These are phyloP conservation scores for Durotheca rogersii DNA, from an alignment of 495 filamentous ascomycete species.

Conservation along the genomic window DNA sequence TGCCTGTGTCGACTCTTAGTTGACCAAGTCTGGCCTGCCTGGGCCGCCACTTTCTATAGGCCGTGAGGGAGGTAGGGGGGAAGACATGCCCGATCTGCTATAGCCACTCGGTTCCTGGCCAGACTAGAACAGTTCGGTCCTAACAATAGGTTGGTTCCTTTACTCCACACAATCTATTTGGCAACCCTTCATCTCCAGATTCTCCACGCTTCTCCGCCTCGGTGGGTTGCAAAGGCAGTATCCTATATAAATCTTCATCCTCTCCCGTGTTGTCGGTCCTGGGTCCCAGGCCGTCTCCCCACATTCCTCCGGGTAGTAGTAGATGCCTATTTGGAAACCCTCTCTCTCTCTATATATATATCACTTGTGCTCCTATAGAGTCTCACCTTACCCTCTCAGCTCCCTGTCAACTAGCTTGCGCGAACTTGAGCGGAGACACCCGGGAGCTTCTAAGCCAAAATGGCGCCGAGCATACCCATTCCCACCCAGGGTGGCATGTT, in stretches of 20 bases:
- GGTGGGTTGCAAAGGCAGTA: constrained; percentile 33
- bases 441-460: constrained; percentile 29
- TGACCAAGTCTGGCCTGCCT: constrained; percentile 26
- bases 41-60: constrained; percentile 30
- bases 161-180: constrained; percentile 37
- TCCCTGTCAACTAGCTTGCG: constrained; percentile 5
- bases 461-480: constrained; percentile 51
- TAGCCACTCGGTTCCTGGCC: constrained; percentile 36
- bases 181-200: constrained; percentile 35
- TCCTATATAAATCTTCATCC: constrained; percentile 38
- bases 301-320: constrained; percentile 29
- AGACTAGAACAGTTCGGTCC: constrained; percentile 23
- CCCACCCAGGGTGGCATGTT: constrained; percentile 56
- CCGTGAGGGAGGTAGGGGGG: constrained; percentile 28
- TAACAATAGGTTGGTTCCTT: constrained; percentile 29
- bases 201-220: constrained; percentile 36
- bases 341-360: too few species aligned
- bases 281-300: constrained; percentile 30
- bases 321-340: constrained; percentile 26
- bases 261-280: constrained; percentile 32
- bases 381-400: constrained; percentile 13
- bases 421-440: constrained; percentile 12
- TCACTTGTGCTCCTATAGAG: constrained; percentile 19
- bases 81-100: constrained; percentile 32
- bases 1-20: constrained; percentile 18